phyloP scores from a whole-genome alignment of 768 basidiomycete genomes.

The Mycena latifolia region DNA sequence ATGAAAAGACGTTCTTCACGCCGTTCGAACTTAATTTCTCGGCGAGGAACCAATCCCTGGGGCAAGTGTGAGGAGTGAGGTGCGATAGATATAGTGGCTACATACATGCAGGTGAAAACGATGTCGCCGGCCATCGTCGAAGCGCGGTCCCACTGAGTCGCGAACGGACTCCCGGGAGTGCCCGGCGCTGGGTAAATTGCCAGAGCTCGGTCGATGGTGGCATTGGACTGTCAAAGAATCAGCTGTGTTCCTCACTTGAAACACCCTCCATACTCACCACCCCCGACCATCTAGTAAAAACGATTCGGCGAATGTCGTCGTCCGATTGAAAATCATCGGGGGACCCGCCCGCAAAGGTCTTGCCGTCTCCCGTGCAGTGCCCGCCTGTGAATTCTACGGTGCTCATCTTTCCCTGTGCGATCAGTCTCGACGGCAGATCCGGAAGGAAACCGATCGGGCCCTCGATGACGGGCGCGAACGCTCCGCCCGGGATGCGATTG shows the following conservation, averaged over 20 bases:
- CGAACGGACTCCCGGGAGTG: conserved; percentile 49
- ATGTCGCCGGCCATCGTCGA: conserved; percentile 56
- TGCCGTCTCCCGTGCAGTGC: conserved; percentile 58
- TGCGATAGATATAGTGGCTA: too few relatives aligned
- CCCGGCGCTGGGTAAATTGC: conserved; percentile 53
- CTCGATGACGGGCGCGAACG: conserved; percentile 47
- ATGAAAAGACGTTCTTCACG: conserved; percentile 49
- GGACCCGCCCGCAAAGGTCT: conserved; percentile 52
- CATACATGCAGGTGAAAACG: conserved; percentile 58
- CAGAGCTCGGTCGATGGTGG: conserved; percentile 49
- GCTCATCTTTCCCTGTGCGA: conserved; percentile 47
- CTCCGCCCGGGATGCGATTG: conserved; percentile 49
- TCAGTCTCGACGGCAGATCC: conserved; percentile 51
- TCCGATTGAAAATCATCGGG: conserved; percentile 54
- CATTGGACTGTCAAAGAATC: conserved; percentile 45
- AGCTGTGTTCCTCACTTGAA: not conserved
- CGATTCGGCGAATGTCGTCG: conserved; percentile 50
- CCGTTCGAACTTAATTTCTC: conserved; percentile 45
- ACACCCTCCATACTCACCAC: conserved; percentile 42
- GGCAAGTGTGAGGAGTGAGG: not conserved
- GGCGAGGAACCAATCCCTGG: conserved; percentile 56
- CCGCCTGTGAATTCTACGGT: conserved; percentile 53
- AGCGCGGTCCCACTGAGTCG: conserved; percentile 55
- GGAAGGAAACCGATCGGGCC: conserved; percentile 46
- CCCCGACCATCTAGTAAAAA: conserved; percentile 50